Evolutionary conservation across 2,329 filamentous ascomycete genomes (phyloP), one percentile per base, ranked within the genome.

Genomic region (Coniochaeta pulveracea): DNA sequence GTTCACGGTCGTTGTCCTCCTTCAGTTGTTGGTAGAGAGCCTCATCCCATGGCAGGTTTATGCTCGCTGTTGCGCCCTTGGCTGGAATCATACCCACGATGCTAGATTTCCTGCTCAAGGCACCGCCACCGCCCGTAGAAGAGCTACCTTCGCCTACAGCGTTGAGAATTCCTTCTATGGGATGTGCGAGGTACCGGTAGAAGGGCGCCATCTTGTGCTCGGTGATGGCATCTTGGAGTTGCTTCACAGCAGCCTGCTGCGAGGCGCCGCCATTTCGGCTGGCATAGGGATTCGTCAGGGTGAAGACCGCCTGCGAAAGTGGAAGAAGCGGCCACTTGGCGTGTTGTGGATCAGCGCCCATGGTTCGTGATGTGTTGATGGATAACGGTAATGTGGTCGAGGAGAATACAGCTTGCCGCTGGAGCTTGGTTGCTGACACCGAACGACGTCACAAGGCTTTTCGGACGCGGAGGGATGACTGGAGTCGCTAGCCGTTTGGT

Each of bases 41-140:
- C 62, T 96, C 88, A 51, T 98, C 86, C 91, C 91, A 98, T 0
- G 85, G 73, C 36, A 96, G 66, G 46, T 74, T 77, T 26, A 84
- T 69, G 40, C 68, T 74, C 17, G 71, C 63, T 19, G 73, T 66
- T 15, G 75, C 63, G 49, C 72, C 72, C 58, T 76, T 79, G 49
- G 74, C 80, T 36, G 84, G 81, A 43, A 91, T 69, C 69, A 93
- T 76, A 52, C 79, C 81, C 26, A 75, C 76, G 37, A 75, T 64
- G 57, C 84, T 76, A 45, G 71, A 76, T 61, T 80, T 81, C 56
- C 80, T 69, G 54, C 71, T 69, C 35, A 66, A 56, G n/a, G 74
- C 65, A 57, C 72, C 78, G 57, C 69, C 57, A 42, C 60, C 57
- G 53, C 50, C 52, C 51, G 57, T 57, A 4, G 28, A 31, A 7